These are phyloP conservation scores for Allantophomopsis lycopodina DNA, from an alignment of 2,329 filamentous ascomycete genomes.

Conservation along the genomic window DNA sequence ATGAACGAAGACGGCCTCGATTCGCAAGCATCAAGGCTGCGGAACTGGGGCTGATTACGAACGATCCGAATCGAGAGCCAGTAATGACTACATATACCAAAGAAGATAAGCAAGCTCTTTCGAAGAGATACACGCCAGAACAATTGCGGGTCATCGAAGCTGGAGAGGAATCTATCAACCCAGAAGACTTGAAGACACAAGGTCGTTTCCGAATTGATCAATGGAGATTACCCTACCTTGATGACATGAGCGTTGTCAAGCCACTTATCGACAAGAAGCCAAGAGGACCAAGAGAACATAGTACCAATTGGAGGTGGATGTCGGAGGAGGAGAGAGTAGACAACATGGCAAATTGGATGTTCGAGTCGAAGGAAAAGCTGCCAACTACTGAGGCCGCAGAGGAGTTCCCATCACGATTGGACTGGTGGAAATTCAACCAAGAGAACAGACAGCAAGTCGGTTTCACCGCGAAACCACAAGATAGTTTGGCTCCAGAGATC, in stretches of 20 bases:
- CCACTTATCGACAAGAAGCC: slow-evolving; percentile 64
- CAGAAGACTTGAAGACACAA: slow-evolving; percentile 61
- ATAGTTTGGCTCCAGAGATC: slow-evolving; percentile 1
- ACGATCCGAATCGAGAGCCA: slow-evolving; percentile 10
- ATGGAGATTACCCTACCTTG: slow-evolving; percentile 61
- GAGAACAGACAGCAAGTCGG: slow-evolving; percentile 1
- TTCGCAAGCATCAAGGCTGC: slow-evolving; percentile 22
- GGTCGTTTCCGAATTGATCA: slow-evolving; percentile 54
- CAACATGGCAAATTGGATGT: slow-evolving; percentile 37
- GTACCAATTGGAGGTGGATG: slow-evolving; percentile 32
- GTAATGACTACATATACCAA: slow-evolving; percentile 51
- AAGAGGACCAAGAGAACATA: slow-evolving; percentile 21
- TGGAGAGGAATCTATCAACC: slow-evolving; percentile 63
- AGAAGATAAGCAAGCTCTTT: slow-evolving; percentile 48
- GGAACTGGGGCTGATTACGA: slow-evolving; percentile 14
- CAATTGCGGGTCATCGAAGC: slow-evolving; percentile 74
- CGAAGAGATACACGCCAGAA: slow-evolving; percentile 59
- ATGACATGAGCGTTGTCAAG: slow-evolving; percentile 68
- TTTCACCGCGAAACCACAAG: neutral
- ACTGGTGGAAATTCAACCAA: slow-evolving; percentile 3
- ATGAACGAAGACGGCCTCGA: slow-evolving; percentile 22
- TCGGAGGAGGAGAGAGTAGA: slow-evolving; percentile 46
- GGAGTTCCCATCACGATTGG: slow-evolving; percentile 1
- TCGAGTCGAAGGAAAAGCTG: slow-evolving; percentile 4
- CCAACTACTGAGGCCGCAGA: neutral